A percentile compares a stretch with the other conserved stretches of the same genome.
These are phyloP conservation scores for Cylindrotheca fusiformis DNA, from an alignment of 108 stramenopile genomes.

Conservation along the genomic window DNA sequence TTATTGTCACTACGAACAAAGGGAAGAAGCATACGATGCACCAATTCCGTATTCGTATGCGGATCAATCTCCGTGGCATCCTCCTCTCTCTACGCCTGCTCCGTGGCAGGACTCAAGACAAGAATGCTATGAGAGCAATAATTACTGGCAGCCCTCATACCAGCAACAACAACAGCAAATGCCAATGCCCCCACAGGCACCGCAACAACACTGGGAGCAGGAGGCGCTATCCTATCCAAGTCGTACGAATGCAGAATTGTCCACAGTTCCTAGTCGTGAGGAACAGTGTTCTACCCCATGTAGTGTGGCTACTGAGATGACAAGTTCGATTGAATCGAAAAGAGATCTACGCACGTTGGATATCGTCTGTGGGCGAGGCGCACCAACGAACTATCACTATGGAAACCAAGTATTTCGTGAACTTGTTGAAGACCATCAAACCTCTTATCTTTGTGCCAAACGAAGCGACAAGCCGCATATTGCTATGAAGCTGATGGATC, in stretches of 20 bases:
- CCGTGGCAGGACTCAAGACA: background rate
- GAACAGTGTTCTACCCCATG: background rate
- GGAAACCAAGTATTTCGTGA: slow-evolving; percentile 40
- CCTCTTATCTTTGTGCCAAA: slow-evolving; percentile 35
- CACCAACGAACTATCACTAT: slow-evolving; percentile 39
- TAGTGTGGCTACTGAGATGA: background rate
- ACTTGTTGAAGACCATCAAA: slow-evolving; percentile 26
- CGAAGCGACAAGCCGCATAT: slow-evolving; percentile 57
- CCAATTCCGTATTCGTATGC: background rate
- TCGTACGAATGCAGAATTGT: background rate
- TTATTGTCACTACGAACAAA: no score
- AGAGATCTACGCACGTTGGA: slow-evolving; percentile 28
- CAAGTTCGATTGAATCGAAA: background rate
- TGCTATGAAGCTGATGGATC: slow-evolving; percentile 54
- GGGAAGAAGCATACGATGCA: background rate
- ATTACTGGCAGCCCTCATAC: background rate
- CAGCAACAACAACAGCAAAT: background rate
- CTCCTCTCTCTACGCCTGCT: background rate
- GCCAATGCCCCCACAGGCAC: background rate
- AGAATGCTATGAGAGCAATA: background rate
- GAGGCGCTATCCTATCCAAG: background rate
- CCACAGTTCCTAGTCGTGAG: background rate
- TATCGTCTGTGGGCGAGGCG: slow-evolving; percentile 47
- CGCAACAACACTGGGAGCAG: background rate
- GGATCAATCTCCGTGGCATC: background rate